phyloP scores from a whole-genome alignment of 768 basidiomycete species.

The Amanita pallidorosea region DNA sequence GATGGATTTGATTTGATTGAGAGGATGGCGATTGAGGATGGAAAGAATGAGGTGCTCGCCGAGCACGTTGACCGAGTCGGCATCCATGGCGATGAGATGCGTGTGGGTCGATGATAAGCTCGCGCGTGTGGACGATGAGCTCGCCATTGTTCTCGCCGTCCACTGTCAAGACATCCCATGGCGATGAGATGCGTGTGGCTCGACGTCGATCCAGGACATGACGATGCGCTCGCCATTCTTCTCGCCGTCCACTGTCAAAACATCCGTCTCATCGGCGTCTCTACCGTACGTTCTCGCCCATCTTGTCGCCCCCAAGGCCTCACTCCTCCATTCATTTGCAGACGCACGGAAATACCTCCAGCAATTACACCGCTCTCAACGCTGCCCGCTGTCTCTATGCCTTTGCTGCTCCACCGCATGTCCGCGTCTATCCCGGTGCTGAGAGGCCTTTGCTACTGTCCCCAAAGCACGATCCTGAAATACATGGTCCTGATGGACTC shows the following conservation, averaged over 20 bases:
- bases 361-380: constrained; percentile 54
- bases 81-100: no score
- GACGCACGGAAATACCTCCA: constrained; percentile 75
- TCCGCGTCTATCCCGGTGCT: constrained; percentile 65
- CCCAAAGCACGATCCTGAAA: constrained; percentile 57
- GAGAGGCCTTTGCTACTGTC: constrained; percentile 55
- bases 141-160: no score
- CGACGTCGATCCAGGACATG: constrained; percentile 16
- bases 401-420: constrained; percentile 47
- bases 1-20: constrained; percentile 34
- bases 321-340: constrained; percentile 14
- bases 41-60: constrained; percentile 50
- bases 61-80: constrained; percentile 22
- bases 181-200: constrained; percentile 2
- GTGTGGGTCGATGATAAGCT: no score
- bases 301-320: no score
- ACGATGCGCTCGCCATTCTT: constrained; percentile 80
- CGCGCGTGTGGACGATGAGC: no score
- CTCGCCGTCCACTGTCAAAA: constrained; percentile 58
- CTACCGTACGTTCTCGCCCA: constrained; percentile 42
- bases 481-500: constrained; percentile 77
- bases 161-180: background rate
- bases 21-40: constrained; percentile 39
- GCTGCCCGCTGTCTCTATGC: constrained; percentile 70
- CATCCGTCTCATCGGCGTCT: constrained; percentile 70